These are phyloP conservation scores for Plasmodium adleri DNA, from an alignment of 169 alveolate genomes.

Conservation along the genomic window DNA sequence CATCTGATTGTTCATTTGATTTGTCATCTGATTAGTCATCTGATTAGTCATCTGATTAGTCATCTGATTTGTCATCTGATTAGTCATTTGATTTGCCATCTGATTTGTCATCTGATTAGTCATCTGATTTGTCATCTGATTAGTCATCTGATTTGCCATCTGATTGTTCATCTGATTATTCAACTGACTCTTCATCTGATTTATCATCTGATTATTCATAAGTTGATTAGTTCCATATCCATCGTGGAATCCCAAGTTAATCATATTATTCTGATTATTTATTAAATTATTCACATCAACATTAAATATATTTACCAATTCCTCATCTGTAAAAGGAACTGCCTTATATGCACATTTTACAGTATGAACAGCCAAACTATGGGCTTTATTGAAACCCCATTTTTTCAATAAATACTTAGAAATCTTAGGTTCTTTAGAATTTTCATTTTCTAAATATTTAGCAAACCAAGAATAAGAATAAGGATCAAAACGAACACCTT, in stretches of 20 bases:
- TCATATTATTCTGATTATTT: slow-evolving; percentile 37
- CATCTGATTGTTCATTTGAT: neutral
- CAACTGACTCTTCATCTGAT: neutral
- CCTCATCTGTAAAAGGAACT: slow-evolving; percentile 70
- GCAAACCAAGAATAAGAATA: slow-evolving; percentile 72
- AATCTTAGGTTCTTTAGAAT: slow-evolving; percentile 68
- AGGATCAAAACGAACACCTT: slow-evolving; percentile 74
- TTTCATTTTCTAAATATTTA: slow-evolving; percentile 71
- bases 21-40: no score
- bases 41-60: no score
- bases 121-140: no score
- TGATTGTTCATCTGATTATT: no score
- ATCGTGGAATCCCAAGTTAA: slow-evolving; percentile 30
- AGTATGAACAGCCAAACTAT: slow-evolving; percentile 71
- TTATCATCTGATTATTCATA: neutral
- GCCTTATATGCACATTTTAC: slow-evolving; percentile 71
- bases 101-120: no score
- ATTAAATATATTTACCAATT: slow-evolving; percentile 54
- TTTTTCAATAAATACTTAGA: slow-evolving; percentile 60
- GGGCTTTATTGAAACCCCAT: slow-evolving; percentile 76
- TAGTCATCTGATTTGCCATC: no score
- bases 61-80: no score
- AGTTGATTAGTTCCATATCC: neutral
- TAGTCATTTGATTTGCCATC: no score
- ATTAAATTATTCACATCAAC: slow-evolving; percentile 40